Percentiles rank a stretch among this genome's conserved stretches.
phyloP scores from a whole-genome alignment of 495 filamentous ascomycete species.

The Rhizodiscina lignyota region DNA sequence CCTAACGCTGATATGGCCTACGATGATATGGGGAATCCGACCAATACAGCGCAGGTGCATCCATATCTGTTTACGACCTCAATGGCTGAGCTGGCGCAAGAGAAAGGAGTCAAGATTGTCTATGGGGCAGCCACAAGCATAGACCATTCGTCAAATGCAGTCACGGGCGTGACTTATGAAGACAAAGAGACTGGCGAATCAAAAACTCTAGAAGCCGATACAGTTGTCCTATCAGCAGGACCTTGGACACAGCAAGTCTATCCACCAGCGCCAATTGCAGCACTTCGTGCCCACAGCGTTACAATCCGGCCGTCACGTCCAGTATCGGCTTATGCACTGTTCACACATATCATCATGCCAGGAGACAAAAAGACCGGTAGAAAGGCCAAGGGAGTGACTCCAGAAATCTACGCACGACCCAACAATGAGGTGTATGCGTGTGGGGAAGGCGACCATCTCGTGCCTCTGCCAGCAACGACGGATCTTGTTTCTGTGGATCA shows the following conservation, averaged over 20 bases:
- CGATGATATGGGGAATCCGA: slow-evolving; percentile 65
- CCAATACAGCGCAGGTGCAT: slow-evolving; percentile 83
- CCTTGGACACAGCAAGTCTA: slow-evolving; percentile 73
- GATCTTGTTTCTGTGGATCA: slow-evolving; percentile 65
- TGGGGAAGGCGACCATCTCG: slow-evolving; percentile 64
- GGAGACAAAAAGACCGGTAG: slow-evolving; percentile 23
- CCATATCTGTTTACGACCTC: slow-evolving; percentile 82
- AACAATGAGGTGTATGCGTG: slow-evolving; percentile 85
- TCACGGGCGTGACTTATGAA: slow-evolving; percentile 58
- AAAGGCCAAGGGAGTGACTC: slow-evolving; percentile 42
- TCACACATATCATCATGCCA: slow-evolving; percentile 75
- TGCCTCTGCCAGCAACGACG: slow-evolving; percentile 60
- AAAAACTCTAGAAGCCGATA: slow-evolving; percentile 55
- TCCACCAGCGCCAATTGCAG: slow-evolving; percentile 61
- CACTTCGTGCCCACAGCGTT: slow-evolving; percentile 77
- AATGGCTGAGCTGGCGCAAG: slow-evolving; percentile 63
- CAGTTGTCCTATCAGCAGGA: slow-evolving; percentile 70
- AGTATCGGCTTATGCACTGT: slow-evolving; percentile 75
- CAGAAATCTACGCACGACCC: slow-evolving; percentile 88
- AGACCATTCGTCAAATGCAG: slow-evolving; percentile 28
- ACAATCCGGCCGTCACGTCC: slow-evolving; percentile 58
- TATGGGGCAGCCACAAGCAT: slow-evolving; percentile 50
- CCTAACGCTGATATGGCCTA: slow-evolving; percentile 49
- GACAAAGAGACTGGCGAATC: slow-evolving; percentile 41
- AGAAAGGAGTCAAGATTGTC: slow-evolving; percentile 57